phyloP scores from a whole-genome alignment of 345 rosid genomes.

The Populus deltoides region DNA sequence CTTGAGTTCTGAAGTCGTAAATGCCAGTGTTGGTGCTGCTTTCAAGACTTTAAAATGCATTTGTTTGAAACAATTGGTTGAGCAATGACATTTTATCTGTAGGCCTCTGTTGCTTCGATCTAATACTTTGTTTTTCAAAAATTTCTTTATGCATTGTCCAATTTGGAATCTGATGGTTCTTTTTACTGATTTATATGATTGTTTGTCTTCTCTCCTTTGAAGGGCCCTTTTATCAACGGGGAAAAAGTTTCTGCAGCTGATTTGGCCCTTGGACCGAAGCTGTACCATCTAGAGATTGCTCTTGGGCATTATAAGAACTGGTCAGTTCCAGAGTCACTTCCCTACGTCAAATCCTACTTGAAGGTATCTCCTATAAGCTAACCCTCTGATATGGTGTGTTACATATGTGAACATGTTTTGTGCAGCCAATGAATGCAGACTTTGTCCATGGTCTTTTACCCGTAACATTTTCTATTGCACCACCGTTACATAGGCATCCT shows the following conservation, averaged over 20 bases:
- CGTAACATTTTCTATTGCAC: background rate
- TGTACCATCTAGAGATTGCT: slow-evolving; percentile 81
- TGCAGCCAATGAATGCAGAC: background rate
- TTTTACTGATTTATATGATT: background rate
- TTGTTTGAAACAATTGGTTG: no score
- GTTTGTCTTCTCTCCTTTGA: slow-evolving; percentile 8
- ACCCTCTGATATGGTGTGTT: background rate
- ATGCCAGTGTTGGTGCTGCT: background rate
- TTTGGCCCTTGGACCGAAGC: slow-evolving; percentile 74
- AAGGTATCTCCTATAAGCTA: slow-evolving; percentile 42
- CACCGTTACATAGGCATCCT: background rate
- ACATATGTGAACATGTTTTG: background rate
- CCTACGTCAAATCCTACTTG: slow-evolving; percentile 65
- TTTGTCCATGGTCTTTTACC: background rate
- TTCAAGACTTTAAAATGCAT: background rate
- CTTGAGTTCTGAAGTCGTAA: background rate
- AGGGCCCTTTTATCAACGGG: slow-evolving; percentile 92
- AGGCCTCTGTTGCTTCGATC: background rate
- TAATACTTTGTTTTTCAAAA: background rate
- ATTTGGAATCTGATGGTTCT: background rate
- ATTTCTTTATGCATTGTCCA: background rate
- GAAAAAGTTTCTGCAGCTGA: slow-evolving; percentile 81
- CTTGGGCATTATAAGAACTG: slow-evolving; percentile 81
- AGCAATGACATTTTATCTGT: background rate
- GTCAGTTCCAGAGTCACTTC: slow-evolving; percentile 80